Percentiles rank a stretch among this genome's conserved stretches.
These are phyloP conservation scores for Pythium periplocum DNA, from an alignment of 352 stramenopile genomes.

Conservation along the genomic window DNA sequence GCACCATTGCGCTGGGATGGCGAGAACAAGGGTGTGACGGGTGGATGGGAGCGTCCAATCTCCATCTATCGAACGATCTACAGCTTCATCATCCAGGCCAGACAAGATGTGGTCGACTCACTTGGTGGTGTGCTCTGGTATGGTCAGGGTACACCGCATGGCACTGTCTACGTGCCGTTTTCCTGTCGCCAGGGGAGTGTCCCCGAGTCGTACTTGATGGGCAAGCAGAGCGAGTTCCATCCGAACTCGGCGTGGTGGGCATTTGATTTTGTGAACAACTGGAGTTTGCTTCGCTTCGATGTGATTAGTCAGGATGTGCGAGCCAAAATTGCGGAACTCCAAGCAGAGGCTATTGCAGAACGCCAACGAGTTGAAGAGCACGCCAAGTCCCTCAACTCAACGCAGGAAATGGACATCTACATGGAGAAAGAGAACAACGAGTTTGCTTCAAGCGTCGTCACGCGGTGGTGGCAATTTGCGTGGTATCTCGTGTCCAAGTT, in stretches of 20 bases:
- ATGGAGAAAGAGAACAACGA: constrained; percentile 31
- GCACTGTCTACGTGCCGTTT: constrained; percentile 54
- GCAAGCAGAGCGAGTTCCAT: constrained; percentile 50
- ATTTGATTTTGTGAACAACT: constrained; percentile 76
- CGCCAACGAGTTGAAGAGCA: constrained; percentile 24
- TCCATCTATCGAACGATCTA: constrained; percentile 84
- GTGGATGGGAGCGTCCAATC: constrained; percentile 81
- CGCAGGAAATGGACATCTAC: constrained; percentile 17
- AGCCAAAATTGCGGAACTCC: constrained; percentile 22
- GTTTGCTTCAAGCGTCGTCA: constrained; percentile 35
- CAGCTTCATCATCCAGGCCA: constrained; percentile 56
- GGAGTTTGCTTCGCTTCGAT: constrained; percentile 59
- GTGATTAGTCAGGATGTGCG: constrained; percentile 41
- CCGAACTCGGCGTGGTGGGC: constrained; percentile 56
- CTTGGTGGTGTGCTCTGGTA: constrained; percentile 50
- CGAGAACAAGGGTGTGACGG: constrained; percentile 28
- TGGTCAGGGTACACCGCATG: constrained; percentile 39
- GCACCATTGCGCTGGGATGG: constrained; percentile 75
- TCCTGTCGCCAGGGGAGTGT: constrained; percentile 31
- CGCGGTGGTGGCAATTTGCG: constrained; percentile 48
- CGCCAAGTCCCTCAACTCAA: constrained; percentile 14
- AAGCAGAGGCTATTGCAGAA: constrained; percentile 27
- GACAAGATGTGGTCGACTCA: constrained; percentile 20
- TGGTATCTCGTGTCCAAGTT: constrained; percentile 52
- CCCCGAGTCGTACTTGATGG: constrained; percentile 38